Evolutionary conservation across 169 alveolate species (phyloP).

Genomic region (Plasmodium cynomolgi): DNA sequence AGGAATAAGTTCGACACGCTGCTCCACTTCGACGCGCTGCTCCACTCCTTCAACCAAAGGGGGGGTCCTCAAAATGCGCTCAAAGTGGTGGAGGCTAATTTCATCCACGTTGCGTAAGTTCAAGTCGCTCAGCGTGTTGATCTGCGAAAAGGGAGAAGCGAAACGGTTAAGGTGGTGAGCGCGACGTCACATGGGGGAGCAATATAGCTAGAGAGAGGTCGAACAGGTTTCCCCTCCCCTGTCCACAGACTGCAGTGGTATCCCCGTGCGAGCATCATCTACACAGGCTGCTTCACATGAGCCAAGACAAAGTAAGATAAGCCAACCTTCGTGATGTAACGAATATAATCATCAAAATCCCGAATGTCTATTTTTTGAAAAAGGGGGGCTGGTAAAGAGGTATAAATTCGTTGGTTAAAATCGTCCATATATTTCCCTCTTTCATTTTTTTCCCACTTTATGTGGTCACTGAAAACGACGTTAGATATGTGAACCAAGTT

Average conservation of each 20-base stretch:
- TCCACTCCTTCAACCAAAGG: not conserved
- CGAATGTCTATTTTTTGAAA: constrained; percentile 14
- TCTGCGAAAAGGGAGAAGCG: not conserved
- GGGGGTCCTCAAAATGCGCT: not conserved
- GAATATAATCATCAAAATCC: constrained; percentile 16
- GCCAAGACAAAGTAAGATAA: too few species aligned
- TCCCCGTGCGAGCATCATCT: not conserved
- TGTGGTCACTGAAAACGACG: constrained; percentile 10
- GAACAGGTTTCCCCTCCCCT: not conserved
- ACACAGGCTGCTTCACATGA: not conserved
- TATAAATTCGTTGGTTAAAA: not conserved
- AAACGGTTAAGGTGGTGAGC: not conserved
- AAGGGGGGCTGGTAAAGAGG: not conserved
- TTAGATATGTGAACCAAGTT: constrained; percentile 14
- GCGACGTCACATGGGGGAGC: not conserved
- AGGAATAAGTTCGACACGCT: not conserved
- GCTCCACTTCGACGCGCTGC: not conserved
- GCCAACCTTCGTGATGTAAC: constrained; percentile 20
- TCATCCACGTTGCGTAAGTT: not conserved
- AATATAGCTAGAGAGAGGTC: not conserved
- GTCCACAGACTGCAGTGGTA: not conserved
- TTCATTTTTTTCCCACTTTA: not conserved
- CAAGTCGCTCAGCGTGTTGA: constrained; percentile 5
- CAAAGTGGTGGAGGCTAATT: not conserved
- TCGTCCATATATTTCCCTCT: not conserved